Percentiles rank a stretch among this genome's conserved stretches.
Conservation (phyloP, 371 early-diverging fungal species). For the Mortierella polycephala region DNA sequence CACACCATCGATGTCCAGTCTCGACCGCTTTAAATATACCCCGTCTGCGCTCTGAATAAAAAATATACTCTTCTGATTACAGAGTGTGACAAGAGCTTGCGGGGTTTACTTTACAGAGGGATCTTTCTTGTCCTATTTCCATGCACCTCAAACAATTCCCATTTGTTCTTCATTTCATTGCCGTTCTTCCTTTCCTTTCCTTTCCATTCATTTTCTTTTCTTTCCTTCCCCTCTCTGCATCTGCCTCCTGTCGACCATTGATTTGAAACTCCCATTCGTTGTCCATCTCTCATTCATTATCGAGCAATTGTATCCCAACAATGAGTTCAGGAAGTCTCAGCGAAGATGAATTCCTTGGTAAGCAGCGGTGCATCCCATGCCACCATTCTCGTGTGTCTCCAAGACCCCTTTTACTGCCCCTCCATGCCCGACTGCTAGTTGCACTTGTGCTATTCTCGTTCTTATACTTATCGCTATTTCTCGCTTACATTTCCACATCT, state of each 20-base stretch:
- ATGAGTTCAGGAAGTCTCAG: slow-evolving; percentile 51
- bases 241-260: background rate
- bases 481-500: background rate
- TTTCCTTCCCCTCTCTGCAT: background rate
- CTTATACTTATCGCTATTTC: background rate
- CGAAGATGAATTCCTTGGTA: slow-evolving; percentile 48
- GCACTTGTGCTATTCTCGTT: too few relatives aligned
- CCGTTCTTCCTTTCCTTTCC: background rate
- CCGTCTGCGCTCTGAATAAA: slow-evolving; percentile 1
- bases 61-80: background rate
- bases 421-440: too few relatives aligned
- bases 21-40: slow-evolving; percentile 45
- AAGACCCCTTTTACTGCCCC: too few relatives aligned
- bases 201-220: background rate
- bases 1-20: slow-evolving; percentile 9
- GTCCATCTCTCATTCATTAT: background rate
- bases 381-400: too few relatives aligned
- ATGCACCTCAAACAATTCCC: background rate
- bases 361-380: background rate
- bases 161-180: background rate
- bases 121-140: background rate
- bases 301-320: background rate
- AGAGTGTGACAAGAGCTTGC: background rate
- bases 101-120: background rate
- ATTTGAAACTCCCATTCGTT: too few relatives aligned